Percentiles rank a stretch among this genome's conserved stretches.
Evolutionary conservation across 768 basidiomycete species (phyloP).

Genomic region (Lactarius tabidus): DNA sequence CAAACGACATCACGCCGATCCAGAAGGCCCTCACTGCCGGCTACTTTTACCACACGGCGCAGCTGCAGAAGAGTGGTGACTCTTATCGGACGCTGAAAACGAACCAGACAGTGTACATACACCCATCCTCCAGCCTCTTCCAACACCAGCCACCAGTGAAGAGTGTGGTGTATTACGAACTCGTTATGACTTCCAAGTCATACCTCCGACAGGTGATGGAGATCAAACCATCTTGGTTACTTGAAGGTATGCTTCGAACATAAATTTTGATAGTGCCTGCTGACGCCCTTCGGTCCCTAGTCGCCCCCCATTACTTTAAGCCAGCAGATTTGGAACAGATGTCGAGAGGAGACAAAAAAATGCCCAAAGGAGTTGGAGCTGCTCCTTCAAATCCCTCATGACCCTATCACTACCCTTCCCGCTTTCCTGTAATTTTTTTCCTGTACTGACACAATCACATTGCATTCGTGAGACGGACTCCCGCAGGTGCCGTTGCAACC

Average conservation of each 20-base stretch:
- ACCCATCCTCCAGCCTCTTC: constrained; percentile 93
- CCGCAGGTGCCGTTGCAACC: not conserved
- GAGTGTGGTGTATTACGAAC: constrained; percentile 90
- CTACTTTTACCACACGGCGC: constrained; percentile 95
- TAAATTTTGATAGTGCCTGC: constrained; percentile 13
- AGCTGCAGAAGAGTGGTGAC: constrained; percentile 92
- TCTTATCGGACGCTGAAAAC: constrained; percentile 97
- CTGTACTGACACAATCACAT: constrained; percentile 7
- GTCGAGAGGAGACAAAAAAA: constrained; percentile 81
- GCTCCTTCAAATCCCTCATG: constrained; percentile 20
- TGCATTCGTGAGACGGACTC: not conserved
- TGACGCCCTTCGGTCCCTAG: constrained; percentile 37
- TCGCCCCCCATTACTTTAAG: constrained; percentile 97
- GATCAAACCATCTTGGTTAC: constrained; percentile 90
- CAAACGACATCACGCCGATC: constrained; percentile 86
- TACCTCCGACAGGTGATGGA: constrained; percentile 99
- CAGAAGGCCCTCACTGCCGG: constrained; percentile 95
- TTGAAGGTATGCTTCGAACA: constrained; percentile 64
- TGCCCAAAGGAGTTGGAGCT: constrained; percentile 73
- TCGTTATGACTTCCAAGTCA: constrained; percentile 96
- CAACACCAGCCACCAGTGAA: constrained; percentile 92
- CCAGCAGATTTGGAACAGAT: constrained; percentile 76
- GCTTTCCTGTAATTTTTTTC: constrained; percentile 4
- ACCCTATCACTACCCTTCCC: constrained; percentile 3
- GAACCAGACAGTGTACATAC: constrained; percentile 93